Evolutionary conservation across 2,329 filamentous ascomycete species (phyloP), one percentile per base, ranked within the genome.

Genomic region (Alternaria sp.): DNA sequence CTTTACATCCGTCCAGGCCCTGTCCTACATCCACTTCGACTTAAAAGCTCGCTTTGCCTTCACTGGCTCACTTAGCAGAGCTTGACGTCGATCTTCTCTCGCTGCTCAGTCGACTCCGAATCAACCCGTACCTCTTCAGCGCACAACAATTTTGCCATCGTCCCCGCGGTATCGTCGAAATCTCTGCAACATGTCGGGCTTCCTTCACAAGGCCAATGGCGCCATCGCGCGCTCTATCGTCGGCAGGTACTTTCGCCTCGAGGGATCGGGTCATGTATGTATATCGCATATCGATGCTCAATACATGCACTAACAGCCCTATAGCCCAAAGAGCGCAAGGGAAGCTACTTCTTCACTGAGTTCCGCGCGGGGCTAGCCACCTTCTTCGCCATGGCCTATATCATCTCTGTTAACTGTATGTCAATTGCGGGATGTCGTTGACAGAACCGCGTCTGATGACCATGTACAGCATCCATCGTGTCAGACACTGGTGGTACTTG

Each of bases 361-460:
- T 82, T 96, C 53, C 89, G 92, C 61, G 92, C 90, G 58, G 92
- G 92, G 46, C 80, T 96, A 36, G 91, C 91, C 26, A 93, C 90
- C 2, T 81, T 82, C 73, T 81, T 81, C 62, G 79, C 79, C 52
- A 79, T 77, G 75, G 75, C 74, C 56, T 78, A 77, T 63, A 92
- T 93, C 79, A 90, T 91, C 74, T 85, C 85, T 67, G 80, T 83
- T 58, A 81, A 95, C 85, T 65, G 72, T 74, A 71, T 44, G 58
- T 52, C 62, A 33, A 41, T 29, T 28, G 34, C 17, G 8, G 37
- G 4, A 83, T 88, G 10, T 26, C 46, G 52, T 39, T 52, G 49
- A 53, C 53, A 24, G 33, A 10, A 21, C 41, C 42, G 44, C 42
- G 28, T 58, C 55, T 41, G 51, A 60, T 66, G 42, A 67, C 49